Evolutionary conservation across 768 basidiomycete species (phyloP), one percentile per base, ranked within the genome.

Genomic region (Mycena vitilis): DNA sequence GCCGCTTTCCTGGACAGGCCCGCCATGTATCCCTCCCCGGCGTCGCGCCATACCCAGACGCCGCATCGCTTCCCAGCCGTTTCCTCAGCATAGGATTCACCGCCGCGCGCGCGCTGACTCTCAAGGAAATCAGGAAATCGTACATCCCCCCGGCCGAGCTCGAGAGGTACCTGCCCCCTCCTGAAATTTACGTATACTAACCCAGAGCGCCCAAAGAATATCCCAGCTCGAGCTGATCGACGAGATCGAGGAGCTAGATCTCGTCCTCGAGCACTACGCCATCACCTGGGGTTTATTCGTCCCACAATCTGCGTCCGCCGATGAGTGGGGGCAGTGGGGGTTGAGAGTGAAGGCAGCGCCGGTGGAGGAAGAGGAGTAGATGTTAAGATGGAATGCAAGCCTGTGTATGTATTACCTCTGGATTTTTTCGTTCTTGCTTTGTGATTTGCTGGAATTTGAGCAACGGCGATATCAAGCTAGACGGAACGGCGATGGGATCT

Each of bases 171-270:
- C 82, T 73, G n/a, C 16, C 5, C 22, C 42, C 69, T 30, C n/a
- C 11, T 42, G 49, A 34, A 30, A 54, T 38, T 37, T 59, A 36
- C 30, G 63, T 58, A 22, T 4, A 22, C 52, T 48, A 34, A 57
- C 30, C 5, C 30, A 5, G 44, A 47, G 57, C 62, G 10, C 36
- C 30, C 7, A 1, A 72, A 95, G 95, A 73, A 91, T 96, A 74
- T 86, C 92, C 0, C 82, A 80, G 63, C 84, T 98, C 18, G 97
- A 99, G 76, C 85, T 94, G 78, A 85, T 99, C 6, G 97, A 99
- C 75, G 96, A 99, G 78, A 83, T 95, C 11, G 97, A 99, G 78
- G 97, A 99, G 79, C 85, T 99, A 22, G 92, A 96, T 65, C 86
- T 99, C 6, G 93, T 99, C 1, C 81, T 98, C 37, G 85, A 85